Conservation (phyloP, 257 asterid genomes). For the Solanum boliviense region DNA sequence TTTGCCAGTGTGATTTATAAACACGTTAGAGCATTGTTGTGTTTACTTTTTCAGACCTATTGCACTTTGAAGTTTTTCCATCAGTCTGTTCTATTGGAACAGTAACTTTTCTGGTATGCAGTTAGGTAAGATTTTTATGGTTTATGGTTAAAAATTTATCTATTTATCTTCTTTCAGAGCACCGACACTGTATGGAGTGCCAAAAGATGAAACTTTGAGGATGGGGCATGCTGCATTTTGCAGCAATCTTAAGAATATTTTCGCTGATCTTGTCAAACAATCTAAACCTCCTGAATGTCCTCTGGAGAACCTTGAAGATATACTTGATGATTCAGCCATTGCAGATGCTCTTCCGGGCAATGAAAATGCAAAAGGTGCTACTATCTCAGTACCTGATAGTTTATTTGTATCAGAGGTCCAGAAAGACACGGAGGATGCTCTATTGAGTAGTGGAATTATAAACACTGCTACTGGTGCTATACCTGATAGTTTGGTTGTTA, state of each 20-base stretch:
- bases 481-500: constrained; percentile 19
- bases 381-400: constrained; percentile 6
- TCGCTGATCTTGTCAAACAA: constrained; percentile 82
- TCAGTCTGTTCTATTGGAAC: background rate
- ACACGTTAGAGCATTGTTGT: background rate
- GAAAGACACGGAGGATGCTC: constrained; percentile 22
- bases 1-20: background rate
- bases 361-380: background rate
- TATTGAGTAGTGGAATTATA: constrained; percentile 11
- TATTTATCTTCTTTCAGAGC: constrained; percentile 24
- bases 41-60: background rate
- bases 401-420: constrained; percentile 20
- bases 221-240: constrained; percentile 83
- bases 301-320: constrained; percentile 24
- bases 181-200: constrained; percentile 84
- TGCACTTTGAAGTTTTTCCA: background rate
- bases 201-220: constrained; percentile 87
- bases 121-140: background rate
- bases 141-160: background rate
- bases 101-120: background rate
- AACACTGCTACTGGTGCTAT: constrained; percentile 6
- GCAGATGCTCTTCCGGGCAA: constrained; percentile 12
- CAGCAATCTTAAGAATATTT: constrained; percentile 69
- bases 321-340: constrained; percentile 18
- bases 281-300: constrained; percentile 58